Evolutionary conservation across 2,329 filamentous ascomycete species (phyloP), one percentile per base, ranked within the genome.

Genomic region (Ophiostoma sp.): DNA sequence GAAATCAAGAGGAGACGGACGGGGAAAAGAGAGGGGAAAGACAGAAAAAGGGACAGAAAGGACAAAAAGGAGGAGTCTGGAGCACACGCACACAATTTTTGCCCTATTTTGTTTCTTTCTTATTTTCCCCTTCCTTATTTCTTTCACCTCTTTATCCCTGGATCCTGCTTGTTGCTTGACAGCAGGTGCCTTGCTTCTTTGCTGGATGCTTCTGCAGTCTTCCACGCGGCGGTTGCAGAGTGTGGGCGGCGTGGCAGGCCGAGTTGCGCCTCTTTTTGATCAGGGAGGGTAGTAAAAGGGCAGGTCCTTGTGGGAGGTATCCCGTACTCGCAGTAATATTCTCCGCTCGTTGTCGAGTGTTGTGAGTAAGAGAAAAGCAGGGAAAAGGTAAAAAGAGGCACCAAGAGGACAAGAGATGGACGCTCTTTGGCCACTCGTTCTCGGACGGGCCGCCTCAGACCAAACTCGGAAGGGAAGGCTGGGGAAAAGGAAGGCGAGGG

Each of bases 401-500:
- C 19, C 22, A 15, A 36, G 17, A 25, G 39, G 36, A 45, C 19
- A 25, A 22, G 36, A 28, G 61, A 12, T 25, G 25, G 61, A 55
- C 45, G 70, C 31, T 72, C 48, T 72, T 50, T 72, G 71, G 71
- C 68, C 68, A 70, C 63, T 69, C 48, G 63, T 45, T 57, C 22
- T 72, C 71, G 63, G 71, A 45, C 71, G 71, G 71, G 71, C 63
- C 71, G 63, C 36, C 22, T 33, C 48, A 50, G 52, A 61, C 71
- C 71, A 72, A 31, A 59, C 61, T 64, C 7, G 48, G 50, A 72
- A 52, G 12, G 71, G 63, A 72, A 72, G 71, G 63, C 71, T 72
- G 63, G 63, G 63, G 63, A 25, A 42, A 36, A 31, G 33, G 22
- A 31, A 33, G 36, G 48, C 17, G 50, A 36, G 50, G 52, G 68